Evolutionary conservation across 768 basidiomycete species (phyloP).

Genomic region (Russula compacta): DNA sequence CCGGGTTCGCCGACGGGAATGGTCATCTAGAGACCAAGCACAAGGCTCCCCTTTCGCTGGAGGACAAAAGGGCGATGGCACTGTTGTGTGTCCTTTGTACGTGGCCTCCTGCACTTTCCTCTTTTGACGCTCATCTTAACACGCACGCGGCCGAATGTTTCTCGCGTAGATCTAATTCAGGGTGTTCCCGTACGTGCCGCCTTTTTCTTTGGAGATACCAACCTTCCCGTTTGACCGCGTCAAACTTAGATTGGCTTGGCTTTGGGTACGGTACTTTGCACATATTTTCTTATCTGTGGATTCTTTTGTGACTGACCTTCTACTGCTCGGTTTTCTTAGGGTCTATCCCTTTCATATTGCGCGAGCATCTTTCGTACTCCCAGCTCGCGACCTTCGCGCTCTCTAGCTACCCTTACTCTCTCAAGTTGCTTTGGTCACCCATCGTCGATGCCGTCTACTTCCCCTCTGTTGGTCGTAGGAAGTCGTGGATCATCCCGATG

Average conservation of each 20-base stretch:
- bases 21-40: not conserved
- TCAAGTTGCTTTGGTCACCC: conserved; percentile 96
- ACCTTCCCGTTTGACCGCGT: not conserved
- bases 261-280: conserved; percentile 43
- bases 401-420: conserved; percentile 89
- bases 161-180: conserved; percentile 44
- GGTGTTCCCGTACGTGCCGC: conserved; percentile 70
- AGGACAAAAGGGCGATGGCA: conserved; percentile 38
- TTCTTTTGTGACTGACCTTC: not conserved
- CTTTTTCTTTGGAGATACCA: conserved; percentile 16
- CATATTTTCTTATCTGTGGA: not conserved
- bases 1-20: conserved; percentile 18
- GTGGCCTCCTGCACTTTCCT: conserved; percentile 19
- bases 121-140: not conserved
- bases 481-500: conserved; percentile 99
- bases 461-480: conserved; percentile 79
- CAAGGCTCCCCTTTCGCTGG: conserved; percentile 12
- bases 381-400: conserved; percentile 92
- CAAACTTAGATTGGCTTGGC: conserved; percentile 69
- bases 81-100: conserved; percentile 39
- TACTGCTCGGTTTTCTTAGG: conserved; percentile 38
- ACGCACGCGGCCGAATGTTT: not conserved
- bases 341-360: conserved; percentile 92
- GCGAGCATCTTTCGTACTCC: conserved; percentile 92
- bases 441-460: conserved; percentile 90